Evolutionary conservation across 768 basidiomycete genomes (phyloP), one percentile per base, ranked within the genome.

Genomic region (Aureoboletus auriporus): DNA sequence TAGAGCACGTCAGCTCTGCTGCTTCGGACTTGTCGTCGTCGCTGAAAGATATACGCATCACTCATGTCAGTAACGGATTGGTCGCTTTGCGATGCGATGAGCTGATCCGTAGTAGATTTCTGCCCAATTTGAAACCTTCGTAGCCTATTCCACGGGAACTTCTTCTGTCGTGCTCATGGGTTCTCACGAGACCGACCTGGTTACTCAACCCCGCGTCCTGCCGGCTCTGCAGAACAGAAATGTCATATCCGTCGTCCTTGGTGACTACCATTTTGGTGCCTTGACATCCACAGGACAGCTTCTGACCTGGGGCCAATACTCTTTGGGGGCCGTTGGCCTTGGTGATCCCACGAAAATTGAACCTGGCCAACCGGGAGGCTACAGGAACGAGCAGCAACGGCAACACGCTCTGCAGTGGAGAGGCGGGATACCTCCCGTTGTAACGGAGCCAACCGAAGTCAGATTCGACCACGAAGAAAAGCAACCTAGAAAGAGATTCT

Each of bases 181-280:
- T 34, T 69, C 78, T 39, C 70, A 68, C 12, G 62, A 71, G n/a
- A 79, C 77, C 7, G 56, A 69, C 31, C 49, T 69, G 11, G 64
- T 67, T 17, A 71, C 69, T 13, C 57, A 61, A 49, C 89, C 86
- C n/a, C 74, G 71, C 30, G 71, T 92, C 49, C 73, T 89, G 5
- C 83, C 86, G 1, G 79, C 75, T 30, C 71, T 98, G 27, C 92
- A 96, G 58, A 77, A 87, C 56, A 78, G 71, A 54, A 73, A 76
- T 33, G 80, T 97, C 46, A 94, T 97, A 51, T 89, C 90, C 43
- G 83, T 95, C 47, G 84, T 86, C 12, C 76, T 93, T 43, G 95
- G 95, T 6, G 95, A 98, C 67, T 96, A 94, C 65, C 95, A 98
- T 70, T 83, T 76, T 61, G 89, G 82, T 31, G 94, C 95, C 1